Evolutionary conservation across 805 yeast species (phyloP), one percentile per base, ranked within the genome.

Genomic region (Grigorovia yakushimaensis): DNA sequence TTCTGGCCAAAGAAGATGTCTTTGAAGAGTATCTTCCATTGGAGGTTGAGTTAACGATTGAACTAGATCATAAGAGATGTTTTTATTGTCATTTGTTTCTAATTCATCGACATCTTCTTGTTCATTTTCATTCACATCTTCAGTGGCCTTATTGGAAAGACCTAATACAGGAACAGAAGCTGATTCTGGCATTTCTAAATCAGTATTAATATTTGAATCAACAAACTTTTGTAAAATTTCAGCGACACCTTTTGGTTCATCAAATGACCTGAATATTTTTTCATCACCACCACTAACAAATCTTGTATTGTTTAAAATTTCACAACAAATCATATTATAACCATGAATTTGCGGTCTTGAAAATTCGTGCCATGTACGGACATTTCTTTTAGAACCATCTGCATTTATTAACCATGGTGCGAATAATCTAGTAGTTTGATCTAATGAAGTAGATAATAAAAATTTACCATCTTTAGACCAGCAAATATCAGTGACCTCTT

Each of bases 331-430:
- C 97, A 93, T 88, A 60, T 93, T 98, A 61, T 88, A 93, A 8
- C 99, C 99, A 64, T 93, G 99, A 52, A 93, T 93, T 65, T 93
- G 99, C 0, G 98, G 98, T 55, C 99, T 77, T 1, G 96, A 87
- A 64, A 93, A 82, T 64, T 93, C 99, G 60, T 82, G 83, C 95
- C 96, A 88, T 1, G 81, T 71, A 7, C 54, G 49, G 1, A 41
- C 44, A 0, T 54, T 48, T 42, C 72, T 64, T 17, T 46, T 48
- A 19, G 59, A 48, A 2, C 67, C 71, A 50, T 64, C 66, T 11
- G 51, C 49, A 35, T 68, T 60, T 8, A 45, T 47, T 2, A 49
- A 51, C 86, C 88, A 84, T 23, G 75, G 77, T 0, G 95, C 81
- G 65, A 75, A 83, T 21, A 93, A 62, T 57, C 98, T 74, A 0